phyloP scores from a whole-genome alignment of 768 basidiomycete species.

The Termitomyces titanicus region DNA sequence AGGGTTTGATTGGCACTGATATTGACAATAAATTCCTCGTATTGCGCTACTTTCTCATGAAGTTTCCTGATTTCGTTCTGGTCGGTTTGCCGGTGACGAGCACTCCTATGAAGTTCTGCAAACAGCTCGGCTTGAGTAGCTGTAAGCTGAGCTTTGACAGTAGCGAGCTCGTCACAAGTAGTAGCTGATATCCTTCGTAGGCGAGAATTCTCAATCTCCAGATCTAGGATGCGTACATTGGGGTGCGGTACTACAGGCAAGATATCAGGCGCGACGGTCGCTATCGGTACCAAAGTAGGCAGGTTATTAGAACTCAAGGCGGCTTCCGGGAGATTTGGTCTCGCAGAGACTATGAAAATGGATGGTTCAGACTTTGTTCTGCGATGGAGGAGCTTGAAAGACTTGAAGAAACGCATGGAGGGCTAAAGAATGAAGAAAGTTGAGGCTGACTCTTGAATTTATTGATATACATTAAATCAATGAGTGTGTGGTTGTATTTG shows the following conservation, averaged over 20 bases:
- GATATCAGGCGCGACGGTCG: conserved; percentile 9
- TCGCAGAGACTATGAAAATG: conserved; percentile 25
- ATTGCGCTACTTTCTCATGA: conserved; percentile 5
- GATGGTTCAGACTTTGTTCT: conserved; percentile 43
- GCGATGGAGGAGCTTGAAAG: conserved; percentile 42
- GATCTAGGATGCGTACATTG: conserved; percentile 10
- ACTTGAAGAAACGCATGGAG: conserved; percentile 44
- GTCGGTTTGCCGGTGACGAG: conserved; percentile 4
- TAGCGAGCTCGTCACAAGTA: conserved; percentile 3
- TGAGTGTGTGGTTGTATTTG: conserved; percentile 11
- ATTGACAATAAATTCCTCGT: conserved; percentile 6
- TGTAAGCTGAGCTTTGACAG: conserved; percentile 9
- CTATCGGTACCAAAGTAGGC: conserved; percentile 7
- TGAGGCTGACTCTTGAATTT: conserved; percentile 8
- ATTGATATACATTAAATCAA: too few relatives aligned
- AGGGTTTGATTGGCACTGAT: neutral
- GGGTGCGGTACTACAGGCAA: conserved; percentile 1
- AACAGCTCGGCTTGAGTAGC: conserved; percentile 13
- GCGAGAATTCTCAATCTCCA: conserved; percentile 8
- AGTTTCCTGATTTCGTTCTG: conserved; percentile 8
- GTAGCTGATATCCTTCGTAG: conserved; percentile 2
- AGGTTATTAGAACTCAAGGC: conserved; percentile 14
- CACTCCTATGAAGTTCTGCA: conserved; percentile 13
- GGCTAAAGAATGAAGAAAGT: neutral
- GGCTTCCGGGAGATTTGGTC: conserved; percentile 8